phyloP scores from a whole-genome alignment of 2,329 filamentous ascomycete species.

The Periconia digitata region DNA sequence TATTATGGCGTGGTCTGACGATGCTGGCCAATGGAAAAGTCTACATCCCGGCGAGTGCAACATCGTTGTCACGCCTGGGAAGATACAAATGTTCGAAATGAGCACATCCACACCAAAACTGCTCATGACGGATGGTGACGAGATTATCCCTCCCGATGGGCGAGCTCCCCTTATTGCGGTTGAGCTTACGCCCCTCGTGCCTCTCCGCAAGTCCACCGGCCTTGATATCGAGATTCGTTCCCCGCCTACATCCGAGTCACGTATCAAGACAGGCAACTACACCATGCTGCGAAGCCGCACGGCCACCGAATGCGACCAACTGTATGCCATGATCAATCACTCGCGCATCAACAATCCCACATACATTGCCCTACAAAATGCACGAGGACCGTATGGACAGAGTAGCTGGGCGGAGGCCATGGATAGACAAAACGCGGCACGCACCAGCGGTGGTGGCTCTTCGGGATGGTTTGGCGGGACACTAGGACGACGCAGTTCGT shows the following conservation, averaged over 20 bases:
- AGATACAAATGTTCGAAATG: constrained; percentile 65
- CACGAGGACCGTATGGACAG: constrained; percentile 61
- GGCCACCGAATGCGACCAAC: constrained; percentile 72
- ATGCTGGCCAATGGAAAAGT: constrained; percentile 59
- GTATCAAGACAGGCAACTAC: constrained; percentile 69
- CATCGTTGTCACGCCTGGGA: constrained; percentile 63
- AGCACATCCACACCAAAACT: constrained; percentile 49
- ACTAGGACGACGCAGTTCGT: constrained; percentile 56
- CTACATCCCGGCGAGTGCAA: constrained; percentile 64
- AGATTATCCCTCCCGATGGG: constrained; percentile 37
- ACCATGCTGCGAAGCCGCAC: constrained; percentile 87
- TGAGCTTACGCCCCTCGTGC: constrained; percentile 87
- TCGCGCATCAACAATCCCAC: constrained; percentile 90
- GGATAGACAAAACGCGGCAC: constrained; percentile 53
- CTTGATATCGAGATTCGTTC: constrained; percentile 94
- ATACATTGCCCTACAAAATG: constrained; percentile 75
- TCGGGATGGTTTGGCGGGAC: constrained; percentile 55
- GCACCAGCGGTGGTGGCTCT: constrained; percentile 35
- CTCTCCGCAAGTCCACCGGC: constrained; percentile 85
- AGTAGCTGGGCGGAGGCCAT: constrained; percentile 54
- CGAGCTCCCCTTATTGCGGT: constrained; percentile 65
- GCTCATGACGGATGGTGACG: constrained; percentile 44
- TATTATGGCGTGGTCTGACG: constrained; percentile 64
- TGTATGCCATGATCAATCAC: constrained; percentile 86
- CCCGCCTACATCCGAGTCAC: constrained; percentile 72